Evolutionary conservation across 306 rosid genomes (phyloP).

Genomic region (Lablab purpureus): DNA sequence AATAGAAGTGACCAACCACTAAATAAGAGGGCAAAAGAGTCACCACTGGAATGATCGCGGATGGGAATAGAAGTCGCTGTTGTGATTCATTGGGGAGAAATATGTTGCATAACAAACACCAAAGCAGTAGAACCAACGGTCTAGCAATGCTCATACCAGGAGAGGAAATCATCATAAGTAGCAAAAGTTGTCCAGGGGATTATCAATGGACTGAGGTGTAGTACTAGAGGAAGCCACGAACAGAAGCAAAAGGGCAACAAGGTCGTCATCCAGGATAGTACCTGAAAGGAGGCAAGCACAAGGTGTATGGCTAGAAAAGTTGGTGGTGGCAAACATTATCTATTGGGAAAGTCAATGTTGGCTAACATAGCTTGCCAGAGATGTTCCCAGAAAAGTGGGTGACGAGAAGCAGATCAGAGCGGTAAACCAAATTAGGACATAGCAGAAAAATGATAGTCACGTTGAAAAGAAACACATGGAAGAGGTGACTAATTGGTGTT

Average conservation of each 20-base stretch:
- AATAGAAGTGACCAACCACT: not conserved
- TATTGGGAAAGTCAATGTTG: not conserved
- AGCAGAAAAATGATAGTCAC: not conserved
- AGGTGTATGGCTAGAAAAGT: not conserved
- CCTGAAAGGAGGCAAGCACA: not conserved
- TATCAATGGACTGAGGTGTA: not conserved
- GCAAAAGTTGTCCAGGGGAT: not conserved
- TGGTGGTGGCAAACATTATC: not conserved
- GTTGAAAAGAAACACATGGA: not conserved
- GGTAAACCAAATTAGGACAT: not conserved
- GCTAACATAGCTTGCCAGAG: not conserved
- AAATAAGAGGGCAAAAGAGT: not conserved
- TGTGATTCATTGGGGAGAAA: not conserved
- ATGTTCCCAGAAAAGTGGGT: not conserved
- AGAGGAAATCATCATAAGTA: not conserved
- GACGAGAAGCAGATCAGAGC: not conserved
- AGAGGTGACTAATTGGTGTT: not conserved
- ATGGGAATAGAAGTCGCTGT: not conserved
- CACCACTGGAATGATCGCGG: not conserved
- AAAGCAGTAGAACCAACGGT: not conserved
- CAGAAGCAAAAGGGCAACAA: not conserved
- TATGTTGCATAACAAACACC: not conserved
- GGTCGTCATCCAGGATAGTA: too few relatives aligned
- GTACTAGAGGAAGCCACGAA: not conserved
- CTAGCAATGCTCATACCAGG: not conserved